Base-by-base conservation (phyloP, 257 asterid genomes). In the Nicotiana noctiflora region DNA sequence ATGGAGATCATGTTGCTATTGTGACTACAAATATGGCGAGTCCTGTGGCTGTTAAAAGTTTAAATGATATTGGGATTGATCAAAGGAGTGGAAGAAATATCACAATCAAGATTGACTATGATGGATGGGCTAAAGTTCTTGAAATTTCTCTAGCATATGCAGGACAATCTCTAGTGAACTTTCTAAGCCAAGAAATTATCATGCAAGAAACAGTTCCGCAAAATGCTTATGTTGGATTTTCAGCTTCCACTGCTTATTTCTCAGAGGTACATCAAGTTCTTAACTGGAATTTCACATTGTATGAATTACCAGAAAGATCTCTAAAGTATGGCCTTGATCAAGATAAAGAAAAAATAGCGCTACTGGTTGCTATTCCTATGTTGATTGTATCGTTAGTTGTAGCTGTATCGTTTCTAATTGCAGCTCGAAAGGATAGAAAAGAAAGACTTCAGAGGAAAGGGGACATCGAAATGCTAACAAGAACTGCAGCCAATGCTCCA, bases 401-500 rank as follows among this genome's bases (percentile, higher is more conserved):
- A 7, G 49, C 29, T 68, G 29, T 77, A 40, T 57, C 75, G 13
- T 17, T 60, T 53, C 32, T 79, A 76, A 80, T 76, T 29, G 76
- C 32, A 46, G 87, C 80, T 37, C 72, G 64, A 17, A 84, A 77
- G 82, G 80, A 79, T 83, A 83, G 84, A 79, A 88, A 67, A 17
- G 52, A 12, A 56, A 79, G 61, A 80, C 19, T 55, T 40, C 66
- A 37, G 76, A 80, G 77, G 84, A 85, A 83, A 23, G 83, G 77
- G 5, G 91, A 85, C 44, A 83, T 93, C 13, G 93, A 91, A 77
- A 87, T 56, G 75, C 63, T 87, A 77, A 68, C 94, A 0, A 86
- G 89, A 76, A 85, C 68, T 40, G 94, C 96, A 32, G 92, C 89
- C 18, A 86, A 81, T 81, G 91, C 88, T 56, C 93, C 97, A 0